These are phyloP conservation scores for Sesbania bispinosa DNA, from an alignment of 306 rosid species.

Conservation along the genomic window DNA sequence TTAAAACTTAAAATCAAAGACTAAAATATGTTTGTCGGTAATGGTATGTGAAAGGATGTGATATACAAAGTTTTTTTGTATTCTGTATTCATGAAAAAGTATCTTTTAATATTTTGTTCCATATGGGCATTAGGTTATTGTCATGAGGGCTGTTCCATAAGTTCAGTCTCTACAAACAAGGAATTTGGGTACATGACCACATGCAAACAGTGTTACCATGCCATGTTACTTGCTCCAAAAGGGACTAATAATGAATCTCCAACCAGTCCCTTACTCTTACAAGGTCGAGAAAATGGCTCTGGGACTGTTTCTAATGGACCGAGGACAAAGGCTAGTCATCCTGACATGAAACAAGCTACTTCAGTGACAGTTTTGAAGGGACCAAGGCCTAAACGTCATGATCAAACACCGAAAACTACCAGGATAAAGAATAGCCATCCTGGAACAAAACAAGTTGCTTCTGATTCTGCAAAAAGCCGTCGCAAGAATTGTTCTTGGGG, in stretches of 20 bases:
- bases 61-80: neutral
- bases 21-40: neutral
- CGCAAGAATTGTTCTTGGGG: conserved; percentile 73
- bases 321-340: conserved; percentile 35
- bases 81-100: too few species aligned
- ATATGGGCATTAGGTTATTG: conserved; percentile 63
- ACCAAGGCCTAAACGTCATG: conserved; percentile 35
- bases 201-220: conserved; percentile 74
- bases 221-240: conserved; percentile 43
- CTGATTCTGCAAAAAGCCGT: conserved; percentile 48
- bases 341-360: conserved; percentile 44
- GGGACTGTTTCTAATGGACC: conserved; percentile 41
- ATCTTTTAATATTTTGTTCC: conserved; percentile 27
- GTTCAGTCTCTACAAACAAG: conserved; percentile 44
- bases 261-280: conserved; percentile 68
- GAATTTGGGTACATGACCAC: conserved; percentile 43
- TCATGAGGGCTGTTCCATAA: conserved; percentile 60
- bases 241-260: conserved; percentile 70
- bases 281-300: conserved; percentile 46
- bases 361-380: conserved; percentile 45
- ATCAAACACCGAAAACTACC: conserved; percentile 35
- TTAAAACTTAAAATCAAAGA: conserved; percentile 14
- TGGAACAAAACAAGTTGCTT: conserved; percentile 39
- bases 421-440: conserved; percentile 39
- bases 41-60: conserved; percentile 36